Evolutionary conservation across 768 basidiomycete genomes (phyloP), one percentile per base, ranked within the genome.

Genomic region (Termitomyces sp.): DNA sequence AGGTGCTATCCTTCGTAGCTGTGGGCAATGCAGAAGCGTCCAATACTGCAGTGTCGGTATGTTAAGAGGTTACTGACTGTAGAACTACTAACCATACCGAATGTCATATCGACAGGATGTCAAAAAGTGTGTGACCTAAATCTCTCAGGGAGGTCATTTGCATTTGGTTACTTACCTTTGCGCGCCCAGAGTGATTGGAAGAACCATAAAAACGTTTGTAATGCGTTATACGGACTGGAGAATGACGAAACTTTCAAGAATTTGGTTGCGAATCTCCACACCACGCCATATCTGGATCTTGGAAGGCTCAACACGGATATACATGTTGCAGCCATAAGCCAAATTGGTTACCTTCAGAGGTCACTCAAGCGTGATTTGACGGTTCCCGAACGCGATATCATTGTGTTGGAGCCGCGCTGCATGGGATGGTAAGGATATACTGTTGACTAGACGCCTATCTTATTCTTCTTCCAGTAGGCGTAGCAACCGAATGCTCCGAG

Each of bases 191-290:
- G 52, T 3, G 68, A 75, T 57, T 76, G 75, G 75, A 18, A 61
- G 3, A 60, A 55, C 33, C 74, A 77, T 54, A 76, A 74, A 63
- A 54, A 24, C 5, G 61, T 75, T 6, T 77, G 75, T 69, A 74
- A 74, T 58, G 73, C 70, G 0, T 67, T 74, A 7, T 56, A 68
- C 36, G 49, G 61, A 4, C 22, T 73, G 11, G 72, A 73, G 52
- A 59, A 60, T 1, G 64, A 70, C 24, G 39, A 61, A 12, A 53
- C 44, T 2, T 51, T 52, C 13, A 32, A 28, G 22, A 53, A 63
- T 39, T 32, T 63, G 35, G 6, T 59, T 62, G 13, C 58, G 56
- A 2, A 67, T 65, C 57, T 59, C 45, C 58, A 61, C 63, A 52
- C 12, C 7, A 55, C 35, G 7, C 69, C 66, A 40, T 44, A 63